Evolutionary conservation across 306 rosid species (phyloP).

Genomic region (Cicer yamashitae): DNA sequence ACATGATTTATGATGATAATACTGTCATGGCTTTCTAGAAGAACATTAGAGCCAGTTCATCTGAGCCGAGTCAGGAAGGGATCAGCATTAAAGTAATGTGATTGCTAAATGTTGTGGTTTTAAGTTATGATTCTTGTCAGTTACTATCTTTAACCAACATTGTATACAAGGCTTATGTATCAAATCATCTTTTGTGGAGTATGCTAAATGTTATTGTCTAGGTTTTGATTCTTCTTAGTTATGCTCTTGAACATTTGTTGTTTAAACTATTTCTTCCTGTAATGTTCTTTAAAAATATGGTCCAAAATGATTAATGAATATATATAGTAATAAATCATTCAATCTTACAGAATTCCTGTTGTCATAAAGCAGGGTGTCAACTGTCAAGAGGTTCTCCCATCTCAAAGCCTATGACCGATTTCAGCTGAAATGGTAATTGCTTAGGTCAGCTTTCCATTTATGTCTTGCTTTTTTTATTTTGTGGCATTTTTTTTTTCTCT

Average conservation of each 20-base stretch:
- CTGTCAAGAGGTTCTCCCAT: constrained; percentile 73
- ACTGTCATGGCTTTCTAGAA: constrained; percentile 17
- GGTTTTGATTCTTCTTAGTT: constrained; percentile 54
- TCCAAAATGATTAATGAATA: constrained; percentile 48
- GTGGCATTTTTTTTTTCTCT: constrained; percentile 53
- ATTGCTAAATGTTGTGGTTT: constrained; percentile 13
- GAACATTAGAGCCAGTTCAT: constrained; percentile 29
- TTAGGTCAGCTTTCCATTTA: constrained; percentile 67
- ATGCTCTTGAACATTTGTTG: constrained; percentile 58
- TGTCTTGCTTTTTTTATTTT: constrained; percentile 27
- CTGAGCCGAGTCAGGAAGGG: background rate
- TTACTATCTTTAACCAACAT: background rate
- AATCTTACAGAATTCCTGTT: constrained; percentile 75
- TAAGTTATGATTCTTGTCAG: background rate
- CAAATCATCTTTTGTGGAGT: constrained; percentile 32
- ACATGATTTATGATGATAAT: constrained; percentile 17
- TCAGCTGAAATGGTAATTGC: constrained; percentile 86
- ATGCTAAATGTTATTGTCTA: constrained; percentile 36
- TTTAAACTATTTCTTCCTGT: constrained; percentile 59
- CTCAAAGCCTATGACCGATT: constrained; percentile 84
- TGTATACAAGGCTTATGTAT: constrained; percentile 4
- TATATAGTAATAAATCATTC: constrained; percentile 45
- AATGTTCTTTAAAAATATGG: constrained; percentile 60
- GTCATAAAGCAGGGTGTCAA: constrained; percentile 91
- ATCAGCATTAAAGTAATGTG: constrained; percentile 6